Evolutionary conservation across 148 eudicot species (phyloP).

Genomic region (Agrostemma githago): DNA sequence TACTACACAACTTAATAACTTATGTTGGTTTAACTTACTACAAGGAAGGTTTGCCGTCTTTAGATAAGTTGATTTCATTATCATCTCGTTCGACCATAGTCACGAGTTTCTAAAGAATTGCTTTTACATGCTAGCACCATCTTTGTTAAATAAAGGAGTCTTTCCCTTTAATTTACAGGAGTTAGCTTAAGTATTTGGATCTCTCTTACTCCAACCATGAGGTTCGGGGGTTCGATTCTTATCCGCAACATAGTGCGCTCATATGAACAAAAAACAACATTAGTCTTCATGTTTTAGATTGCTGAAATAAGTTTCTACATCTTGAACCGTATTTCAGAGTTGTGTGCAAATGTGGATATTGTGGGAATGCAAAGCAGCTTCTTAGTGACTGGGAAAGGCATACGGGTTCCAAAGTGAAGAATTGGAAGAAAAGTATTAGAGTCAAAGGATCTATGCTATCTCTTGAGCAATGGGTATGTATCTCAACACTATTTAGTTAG

Average conservation of each 20-base stretch:
- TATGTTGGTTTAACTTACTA: neutral
- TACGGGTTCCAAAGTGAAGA: slow-evolving; percentile 66
- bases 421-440: slow-evolving; percentile 67
- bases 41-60: neutral
- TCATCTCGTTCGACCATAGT: neutral
- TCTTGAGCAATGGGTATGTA: slow-evolving; percentile 78
- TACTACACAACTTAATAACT: neutral
- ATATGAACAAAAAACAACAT: neutral
- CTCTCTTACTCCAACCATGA: no score
- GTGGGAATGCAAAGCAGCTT: slow-evolving; percentile 60
- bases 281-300: neutral
- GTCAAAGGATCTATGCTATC: slow-evolving; percentile 68
- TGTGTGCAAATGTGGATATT: slow-evolving; percentile 68
- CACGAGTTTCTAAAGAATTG: neutral
- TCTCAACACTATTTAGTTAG: slow-evolving; percentile 16
- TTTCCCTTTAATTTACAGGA: neutral
- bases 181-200: no score
- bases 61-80: neutral
- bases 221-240: no score
- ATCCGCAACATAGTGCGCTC: no score
- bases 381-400: slow-evolving; percentile 86
- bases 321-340: slow-evolving; percentile 38
- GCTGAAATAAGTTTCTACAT: slow-evolving; percentile 1
- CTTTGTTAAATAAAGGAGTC: neutral
- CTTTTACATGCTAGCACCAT: neutral